Evolutionary conservation across 306 rosid genomes (phyloP).

Genomic region (Geum urbanum): DNA sequence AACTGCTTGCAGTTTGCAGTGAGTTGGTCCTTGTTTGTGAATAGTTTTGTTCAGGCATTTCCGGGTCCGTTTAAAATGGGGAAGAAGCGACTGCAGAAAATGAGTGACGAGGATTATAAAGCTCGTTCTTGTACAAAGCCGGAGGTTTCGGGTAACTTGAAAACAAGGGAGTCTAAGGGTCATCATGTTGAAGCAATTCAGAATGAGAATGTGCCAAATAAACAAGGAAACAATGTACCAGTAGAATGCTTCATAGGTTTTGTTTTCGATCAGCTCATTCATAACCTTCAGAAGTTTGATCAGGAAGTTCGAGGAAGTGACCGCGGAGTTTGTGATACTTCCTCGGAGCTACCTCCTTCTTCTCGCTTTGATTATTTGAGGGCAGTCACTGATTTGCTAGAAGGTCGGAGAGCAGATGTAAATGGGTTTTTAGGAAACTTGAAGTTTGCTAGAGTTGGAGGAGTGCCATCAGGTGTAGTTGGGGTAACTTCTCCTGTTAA

Average conservation of each 20-base stretch:
- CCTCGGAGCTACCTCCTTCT: constrained; percentile 24
- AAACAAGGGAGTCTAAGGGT: constrained; percentile 46
- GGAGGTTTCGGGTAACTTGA: constrained; percentile 48
- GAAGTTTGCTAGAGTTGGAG: constrained; percentile 89
- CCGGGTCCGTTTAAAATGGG: constrained; percentile 73
- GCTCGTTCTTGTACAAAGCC: constrained; percentile 45
- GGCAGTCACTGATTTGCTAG: constrained; percentile 52
- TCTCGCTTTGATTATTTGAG: constrained; percentile 50
- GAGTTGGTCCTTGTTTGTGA: constrained; percentile 71
- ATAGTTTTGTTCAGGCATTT: constrained; percentile 68
- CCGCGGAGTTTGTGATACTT: constrained; percentile 26
- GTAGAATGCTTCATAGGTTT: constrained; percentile 72
- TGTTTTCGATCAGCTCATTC: constrained; percentile 63
- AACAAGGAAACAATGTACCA: constrained; percentile 55
- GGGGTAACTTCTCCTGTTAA: constrained; percentile 58
- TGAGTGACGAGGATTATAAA: constrained; percentile 46
- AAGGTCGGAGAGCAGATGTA: constrained; percentile 61
- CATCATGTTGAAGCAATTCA: constrained; percentile 23
- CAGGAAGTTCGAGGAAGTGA: constrained; percentile 38
- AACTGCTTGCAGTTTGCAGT: constrained; percentile 82
- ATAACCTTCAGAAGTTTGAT: constrained; percentile 59
- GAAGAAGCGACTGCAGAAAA: constrained; percentile 63
- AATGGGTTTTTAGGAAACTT: constrained; percentile 84
- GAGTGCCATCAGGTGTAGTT: constrained; percentile 64
- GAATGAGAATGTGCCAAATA: constrained; percentile 35